These are phyloP conservation scores for Amanita pallidorosea DNA, from an alignment of 768 basidiomycete genomes.

Conservation along the genomic window DNA sequence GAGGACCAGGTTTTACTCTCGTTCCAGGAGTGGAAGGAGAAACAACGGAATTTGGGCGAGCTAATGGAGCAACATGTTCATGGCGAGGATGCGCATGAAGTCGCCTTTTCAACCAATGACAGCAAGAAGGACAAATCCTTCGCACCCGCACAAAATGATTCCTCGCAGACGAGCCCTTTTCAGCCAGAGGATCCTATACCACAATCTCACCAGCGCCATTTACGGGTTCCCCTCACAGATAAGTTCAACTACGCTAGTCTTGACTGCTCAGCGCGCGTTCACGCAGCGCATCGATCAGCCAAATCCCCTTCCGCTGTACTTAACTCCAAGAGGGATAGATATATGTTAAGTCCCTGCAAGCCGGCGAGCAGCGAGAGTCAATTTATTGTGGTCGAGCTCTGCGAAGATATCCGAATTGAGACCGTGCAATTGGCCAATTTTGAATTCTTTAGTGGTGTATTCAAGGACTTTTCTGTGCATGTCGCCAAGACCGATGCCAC, in stretches of 20 bases:
- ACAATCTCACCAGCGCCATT: slow-evolving; percentile 32
- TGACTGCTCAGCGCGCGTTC: slow-evolving; percentile 92
- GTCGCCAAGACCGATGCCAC: slow-evolving; percentile 73
- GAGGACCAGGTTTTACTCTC: slow-evolving; percentile 64
- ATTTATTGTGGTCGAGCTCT: slow-evolving; percentile 91
- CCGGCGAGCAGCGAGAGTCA: slow-evolving; percentile 43
- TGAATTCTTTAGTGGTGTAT: slow-evolving; percentile 96
- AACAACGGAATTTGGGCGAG: slow-evolving; percentile 34
- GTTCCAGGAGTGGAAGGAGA: slow-evolving; percentile 85
- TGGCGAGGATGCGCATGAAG: background rate
- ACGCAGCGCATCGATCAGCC: slow-evolving; percentile 68
- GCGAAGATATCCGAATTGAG: slow-evolving; percentile 95
- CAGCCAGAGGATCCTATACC: slow-evolving; percentile 12
- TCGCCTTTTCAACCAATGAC: background rate
- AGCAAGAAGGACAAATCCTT: background rate
- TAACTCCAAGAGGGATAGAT: slow-evolving; percentile 81
- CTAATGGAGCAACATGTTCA: slow-evolving; percentile 21
- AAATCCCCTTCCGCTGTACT: slow-evolving; percentile 80
- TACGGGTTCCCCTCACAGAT: slow-evolving; percentile 68
- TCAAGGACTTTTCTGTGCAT: slow-evolving; percentile 84
- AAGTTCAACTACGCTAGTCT: slow-evolving; percentile 90
- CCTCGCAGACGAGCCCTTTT: slow-evolving; percentile 7
- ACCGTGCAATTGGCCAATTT: slow-evolving; percentile 94
- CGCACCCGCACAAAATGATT: background rate
- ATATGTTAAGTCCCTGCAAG: slow-evolving; percentile 93